These are phyloP conservation scores for Eragrostis curvula DNA, from an alignment of 176 grass and related monocot genomes.

Conservation along the genomic window DNA sequence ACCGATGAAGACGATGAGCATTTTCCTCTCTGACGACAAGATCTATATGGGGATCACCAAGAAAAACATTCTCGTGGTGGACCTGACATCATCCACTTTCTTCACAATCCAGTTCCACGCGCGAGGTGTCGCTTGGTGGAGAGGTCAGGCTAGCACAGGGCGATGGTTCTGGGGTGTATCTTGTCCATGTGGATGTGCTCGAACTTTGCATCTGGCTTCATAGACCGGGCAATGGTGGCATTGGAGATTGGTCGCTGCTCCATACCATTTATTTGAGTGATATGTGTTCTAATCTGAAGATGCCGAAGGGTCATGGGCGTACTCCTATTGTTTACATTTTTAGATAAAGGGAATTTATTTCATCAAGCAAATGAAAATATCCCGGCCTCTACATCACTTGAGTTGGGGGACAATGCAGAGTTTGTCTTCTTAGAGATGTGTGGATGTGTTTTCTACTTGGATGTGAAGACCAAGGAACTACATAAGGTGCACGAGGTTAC, in stretches of 20 bases:
- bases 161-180: conserved; percentile 1
- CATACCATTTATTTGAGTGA: conserved; percentile 9
- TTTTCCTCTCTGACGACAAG: not conserved
- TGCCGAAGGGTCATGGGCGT: not conserved
- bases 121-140: not conserved
- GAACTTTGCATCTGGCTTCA: conserved; percentile 26
- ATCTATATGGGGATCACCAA: not conserved
- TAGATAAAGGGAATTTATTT: too few relatives aligned
- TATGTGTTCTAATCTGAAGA: not conserved
- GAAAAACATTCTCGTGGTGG: not conserved
- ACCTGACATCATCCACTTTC: conserved; percentile 15
- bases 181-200: not conserved
- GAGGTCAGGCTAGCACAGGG: not conserved
- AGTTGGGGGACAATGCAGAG: not conserved
- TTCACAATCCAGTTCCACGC: not conserved
- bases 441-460: conserved; percentile 1
- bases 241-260: not conserved
- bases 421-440: not conserved
- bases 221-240: not conserved
- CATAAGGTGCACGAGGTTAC: not conserved
- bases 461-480: conserved; percentile 7
- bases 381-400: too few relatives aligned
- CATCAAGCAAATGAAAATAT: too few relatives aligned
- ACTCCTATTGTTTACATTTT: not conserved
- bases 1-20: not conserved